Evolutionary conservation across 163 green algal species (phyloP).

Genomic region (Volvox carteri): DNA sequence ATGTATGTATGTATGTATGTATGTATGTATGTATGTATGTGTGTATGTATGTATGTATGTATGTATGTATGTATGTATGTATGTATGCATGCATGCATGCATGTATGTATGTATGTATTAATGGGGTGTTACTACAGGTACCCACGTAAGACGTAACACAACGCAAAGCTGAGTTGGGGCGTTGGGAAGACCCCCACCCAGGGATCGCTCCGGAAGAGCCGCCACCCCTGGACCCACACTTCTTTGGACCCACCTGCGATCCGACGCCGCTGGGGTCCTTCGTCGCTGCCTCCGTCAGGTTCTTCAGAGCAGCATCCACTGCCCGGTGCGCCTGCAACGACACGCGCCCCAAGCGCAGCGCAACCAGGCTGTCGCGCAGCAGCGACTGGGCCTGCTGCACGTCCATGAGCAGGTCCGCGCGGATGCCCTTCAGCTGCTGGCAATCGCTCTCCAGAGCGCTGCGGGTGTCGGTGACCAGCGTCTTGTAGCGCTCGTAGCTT

Average conservation of each 20-base stretch:
- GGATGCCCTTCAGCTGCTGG: not conserved
- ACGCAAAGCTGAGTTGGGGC: too few relatives aligned
- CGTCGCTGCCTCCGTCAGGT: not conserved
- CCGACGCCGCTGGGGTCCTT: not conserved
- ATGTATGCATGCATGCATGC: too few relatives aligned
- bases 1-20: too few relatives aligned
- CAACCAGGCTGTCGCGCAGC: not conserved
- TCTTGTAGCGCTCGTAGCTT: not conserved
- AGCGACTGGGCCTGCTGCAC: not conserved
- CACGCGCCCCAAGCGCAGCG: slow-evolving; percentile 19
- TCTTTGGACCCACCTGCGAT: slow-evolving; percentile 3
- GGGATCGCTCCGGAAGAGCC: too few relatives aligned
- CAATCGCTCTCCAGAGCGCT: not conserved
- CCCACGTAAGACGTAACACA: too few relatives aligned
- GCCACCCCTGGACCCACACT: too few relatives aligned
- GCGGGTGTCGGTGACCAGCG: not conserved
- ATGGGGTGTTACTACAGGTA: too few relatives aligned
- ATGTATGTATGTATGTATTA: too few relatives aligned
- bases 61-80: too few relatives aligned
- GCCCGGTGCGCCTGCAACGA: slow-evolving; percentile 10
- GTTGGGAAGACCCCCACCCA: too few relatives aligned
- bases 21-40: too few relatives aligned
- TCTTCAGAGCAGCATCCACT: not conserved
- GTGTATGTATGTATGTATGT: too few relatives aligned
- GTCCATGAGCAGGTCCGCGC: not conserved